Evolutionary conservation across 192 early-diverging fungal genomes (phyloP).

Genomic region (Chytriomyces sp.): DNA sequence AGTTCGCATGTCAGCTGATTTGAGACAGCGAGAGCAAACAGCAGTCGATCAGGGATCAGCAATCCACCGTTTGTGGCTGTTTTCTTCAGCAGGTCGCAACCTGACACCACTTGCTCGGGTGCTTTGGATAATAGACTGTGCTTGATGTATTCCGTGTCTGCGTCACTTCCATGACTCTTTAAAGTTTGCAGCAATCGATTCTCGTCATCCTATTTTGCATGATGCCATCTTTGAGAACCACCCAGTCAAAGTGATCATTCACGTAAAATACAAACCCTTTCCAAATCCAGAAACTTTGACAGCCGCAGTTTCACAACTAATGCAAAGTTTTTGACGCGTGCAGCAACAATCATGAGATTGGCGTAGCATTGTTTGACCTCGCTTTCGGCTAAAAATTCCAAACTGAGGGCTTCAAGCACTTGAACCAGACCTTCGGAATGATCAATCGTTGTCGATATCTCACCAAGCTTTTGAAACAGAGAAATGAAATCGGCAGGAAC

Average conservation of each 20-base stretch:
- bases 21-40: neutral
- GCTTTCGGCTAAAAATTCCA: slow-evolving; percentile 3
- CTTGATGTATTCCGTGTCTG: slow-evolving; percentile 17
- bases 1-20: slow-evolving; percentile 13
- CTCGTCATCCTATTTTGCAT: neutral
- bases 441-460: neutral
- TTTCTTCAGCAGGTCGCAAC: neutral
- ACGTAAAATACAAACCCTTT: neutral
- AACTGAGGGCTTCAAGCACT: neutral
- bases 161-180: neutral
- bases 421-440: slow-evolving; percentile 19
- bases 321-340: neutral
- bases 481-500: neutral
- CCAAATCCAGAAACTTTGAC: neutral
- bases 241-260: neutral
- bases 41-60: neutral
- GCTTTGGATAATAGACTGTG: slow-evolving; percentile 8
- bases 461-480: slow-evolving; percentile 25
- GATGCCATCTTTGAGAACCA: neutral
- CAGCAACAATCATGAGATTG: neutral
- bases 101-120: neutral
- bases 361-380: neutral
- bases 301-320: slow-evolving; percentile 12
- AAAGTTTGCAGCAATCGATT: neutral
- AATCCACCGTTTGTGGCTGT: neutral